Base-by-base conservation (phyloP, 768 basidiomycete species). In the Hydnomerulius pinastri region DNA sequence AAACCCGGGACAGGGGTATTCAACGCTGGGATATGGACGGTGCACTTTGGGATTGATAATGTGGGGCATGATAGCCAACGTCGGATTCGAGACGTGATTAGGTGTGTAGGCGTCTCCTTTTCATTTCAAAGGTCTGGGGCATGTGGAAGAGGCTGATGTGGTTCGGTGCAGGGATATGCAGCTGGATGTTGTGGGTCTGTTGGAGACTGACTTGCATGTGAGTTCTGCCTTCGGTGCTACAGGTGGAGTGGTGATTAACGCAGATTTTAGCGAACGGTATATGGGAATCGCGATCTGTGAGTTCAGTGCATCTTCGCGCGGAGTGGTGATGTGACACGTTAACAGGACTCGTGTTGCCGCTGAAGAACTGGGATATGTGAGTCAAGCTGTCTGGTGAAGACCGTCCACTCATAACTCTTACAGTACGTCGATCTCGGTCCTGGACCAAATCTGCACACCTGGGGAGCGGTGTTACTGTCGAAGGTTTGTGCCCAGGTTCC, bases 361-460 rank as follows among this genome's bases (percentile, higher is more conserved):
- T 0, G 86, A 93, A 63, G 86, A 94, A 43, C 67, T 90, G 48
- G 88, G 89, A 46, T 94, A 88, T 67, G 91, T 92, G 58, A 64
- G 85, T 74, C n/a, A 12, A 40, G 24, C 39, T 13, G 8, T 23
- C 41, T 8, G 30, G 51, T 20, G 39, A 38, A 30, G 25, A 36
- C 20, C 18, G 50, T 47, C 32, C 40, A 49, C 53, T 38, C 39
- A 51, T 51, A 9, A 29, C 24, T 44, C 21, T 12, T 9, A 6
- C 55, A 93, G 90, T 83, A 93, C 62, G 87, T 92, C 4, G 93
- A 96, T 61, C 73, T 92, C 12, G 93, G 93, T 2, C 93, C 92
- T 4, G 90, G 90, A 33, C 91, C 92, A 2, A 88, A 90, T 62
- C 73, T 83, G 43, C 92, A 95, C 61, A 95, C 92, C 0, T 95